Base-by-base conservation (phyloP, 257 asterid genomes). In the Leonotis leonurus region DNA sequence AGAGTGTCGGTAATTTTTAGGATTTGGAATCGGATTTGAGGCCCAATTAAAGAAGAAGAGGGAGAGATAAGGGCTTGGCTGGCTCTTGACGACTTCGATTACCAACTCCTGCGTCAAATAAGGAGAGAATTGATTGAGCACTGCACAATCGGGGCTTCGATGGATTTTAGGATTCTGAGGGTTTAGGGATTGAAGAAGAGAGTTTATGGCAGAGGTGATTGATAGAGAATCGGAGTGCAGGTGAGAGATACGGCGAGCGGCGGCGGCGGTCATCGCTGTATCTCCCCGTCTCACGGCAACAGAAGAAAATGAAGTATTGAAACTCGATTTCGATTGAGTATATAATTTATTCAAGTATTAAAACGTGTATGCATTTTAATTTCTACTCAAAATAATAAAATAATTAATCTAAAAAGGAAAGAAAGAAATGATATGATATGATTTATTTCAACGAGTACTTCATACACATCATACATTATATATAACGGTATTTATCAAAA, bases 1-100 rank as follows among this genome's bases (percentile, higher is more conserved):
- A 5, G 74, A 29, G 75, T 64, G 87, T 52, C 22, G 11, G 50
- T 78, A 73, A 36, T 53, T 49, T 56, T 51, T 74, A 0, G 81
- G 79, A 33, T 71, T 75, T 14, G 78, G 71, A 66, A 24, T 43
- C 27, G 73, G 73, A 68, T 30, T 71, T 0, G 88, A 65, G 21
- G 79, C 77, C 83, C 82, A 82, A 60, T 49, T 73, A 79, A 82
- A 82, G 75, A 82, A 82, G 79, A 62, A 73, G 68, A 82, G 81
- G 59, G 83, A 51, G 41, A 69, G 85, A 56, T 56, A 69, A 54
- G 88, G 88, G 59, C 21, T 71, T 6, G 73, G 26, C 44, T 68
- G 81, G 67, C 11, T 18, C 1, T 69, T 68, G 67, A 81, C 64
- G 17, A 70, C 24, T 43, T 76, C 59, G 55, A 65, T 17, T 24